Base-by-base conservation (phyloP, 2,329 filamentous ascomycete species). In the Stromatinia cepivora region DNA sequence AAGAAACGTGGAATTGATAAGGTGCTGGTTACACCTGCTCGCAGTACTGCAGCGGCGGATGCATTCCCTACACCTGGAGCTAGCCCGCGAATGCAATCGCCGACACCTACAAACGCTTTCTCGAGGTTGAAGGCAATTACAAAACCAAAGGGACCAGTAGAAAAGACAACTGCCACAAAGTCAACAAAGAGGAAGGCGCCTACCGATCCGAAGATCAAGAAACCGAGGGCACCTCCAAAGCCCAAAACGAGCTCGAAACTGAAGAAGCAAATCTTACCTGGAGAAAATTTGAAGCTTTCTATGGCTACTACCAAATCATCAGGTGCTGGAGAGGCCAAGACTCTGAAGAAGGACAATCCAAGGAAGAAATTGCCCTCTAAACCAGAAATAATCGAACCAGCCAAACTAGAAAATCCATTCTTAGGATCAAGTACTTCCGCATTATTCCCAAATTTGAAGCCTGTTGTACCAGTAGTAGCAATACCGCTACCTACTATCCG, bases 1-100 rank as follows among this genome's bases (percentile, higher is more conserved):
- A 79, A 81, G 65, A 79, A 72, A 39, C 74, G 79, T 58, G 78
- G 81, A 58, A 78, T 79, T 56, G 74, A 84, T 28, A 79, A 83
- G 71, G 81, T 86, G 11, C 78, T 82, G 34, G 77, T 86, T 8
- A 78, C 79, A 36, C 59, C 69, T 45, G 76, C 76, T 57, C 70
- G 70, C n/a, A 64, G 58, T 46, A 81, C 81, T 73, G 79, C 79
- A 36, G 78, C 81, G 42, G 79, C 83, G 61, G 81, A 82, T 36
- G 76, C 80, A 25, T 87, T 90, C 48, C 84, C 83, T 4, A 90
- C 87, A 1, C 87, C 87, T 9, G 82, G 80, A 62, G 82, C 86
- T 28, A 89, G 86, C 75, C 87, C 87, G 80, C 22, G 81, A 82
- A 46, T 79, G 75, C 70, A 84, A 82, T 77, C 78, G 76, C 66